Evolutionary conservation across 108 stramenopile genomes (phyloP).

Genomic region (Cylindrotheca fusiformis): DNA sequence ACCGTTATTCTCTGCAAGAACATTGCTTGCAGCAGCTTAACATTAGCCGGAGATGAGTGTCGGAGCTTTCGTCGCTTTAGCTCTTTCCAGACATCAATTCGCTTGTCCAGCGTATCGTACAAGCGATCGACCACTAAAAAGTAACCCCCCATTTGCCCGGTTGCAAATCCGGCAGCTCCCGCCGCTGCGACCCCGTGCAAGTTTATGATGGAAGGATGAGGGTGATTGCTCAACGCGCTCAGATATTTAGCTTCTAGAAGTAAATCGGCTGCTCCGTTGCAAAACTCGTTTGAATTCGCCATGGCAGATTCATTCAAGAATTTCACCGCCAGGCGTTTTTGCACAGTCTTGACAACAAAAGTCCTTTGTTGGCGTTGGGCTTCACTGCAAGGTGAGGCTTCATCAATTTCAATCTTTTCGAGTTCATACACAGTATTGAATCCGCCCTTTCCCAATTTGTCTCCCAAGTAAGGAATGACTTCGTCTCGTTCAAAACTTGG

Average conservation of each 20-base stretch:
- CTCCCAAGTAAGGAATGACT: constrained; percentile 47
- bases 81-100: constrained; percentile 64
- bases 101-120: constrained; percentile 63
- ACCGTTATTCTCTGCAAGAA: constrained; percentile 48
- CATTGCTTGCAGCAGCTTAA: constrained; percentile 40
- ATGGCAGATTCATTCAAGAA: constrained; percentile 59
- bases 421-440: constrained; percentile 59
- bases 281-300: constrained; percentile 52
- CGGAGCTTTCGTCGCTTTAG: constrained; percentile 35
- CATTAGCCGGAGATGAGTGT: constrained; percentile 24
- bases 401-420: constrained; percentile 40
- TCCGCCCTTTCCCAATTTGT: constrained; percentile 50
- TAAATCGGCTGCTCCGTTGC: constrained; percentile 71
- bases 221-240: constrained; percentile 52
- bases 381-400: constrained; percentile 23
- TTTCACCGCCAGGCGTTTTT: constrained; percentile 50
- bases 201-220: constrained; percentile 67
- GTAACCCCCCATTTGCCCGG: constrained; percentile 49
- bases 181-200: constrained; percentile 62
- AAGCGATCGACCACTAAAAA: constrained; percentile 74
- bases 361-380: constrained; percentile 25
- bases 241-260: constrained; percentile 76
- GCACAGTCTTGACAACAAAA: constrained; percentile 10
- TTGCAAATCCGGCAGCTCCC: constrained; percentile 51
- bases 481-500: constrained; percentile 55